Evolutionary conservation across 441 rosid species (phyloP), one percentile per base, ranked within the genome.

Genomic region (Theobroma grandiflorum): DNA sequence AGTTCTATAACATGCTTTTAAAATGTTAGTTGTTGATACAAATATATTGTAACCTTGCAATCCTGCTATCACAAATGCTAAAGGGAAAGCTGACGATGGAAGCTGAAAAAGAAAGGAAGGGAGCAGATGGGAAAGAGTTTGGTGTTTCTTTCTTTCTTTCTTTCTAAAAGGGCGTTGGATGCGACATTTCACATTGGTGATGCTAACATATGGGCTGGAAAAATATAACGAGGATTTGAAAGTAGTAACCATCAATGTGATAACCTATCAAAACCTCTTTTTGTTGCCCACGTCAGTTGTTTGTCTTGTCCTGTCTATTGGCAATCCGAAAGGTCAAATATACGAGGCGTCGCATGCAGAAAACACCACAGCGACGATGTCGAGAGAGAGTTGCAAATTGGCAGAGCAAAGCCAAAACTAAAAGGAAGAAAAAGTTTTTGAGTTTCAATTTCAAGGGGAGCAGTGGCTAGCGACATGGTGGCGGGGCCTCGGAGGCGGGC

Each of bases 261-360:
- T 49, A 72, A 52, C 18, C 75, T 50, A 72, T 52, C 75, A 35
- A 59, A 67, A 20, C 16, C 33, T 26, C 16, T 67, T 67, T 67
- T 52, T 65, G 79, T 50, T 20, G 79, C 80, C 70, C 76, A 64
- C 82, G 76, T 84, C 66, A 79, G 55, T 43, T 4, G 16, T 9
- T 26, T 70, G 47, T 65, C 45, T 76, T 59, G 86, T 62, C 84
- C 42, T 70, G 80, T 85, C 93, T 75, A 65, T 87, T 87, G 79
- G 79, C 80, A 38, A 73, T 81, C 71, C 78, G 77, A 89, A 88
- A 77, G 90, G 94, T 70, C 93, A 84, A 67, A 10, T 9, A 15
- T 8, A n/a, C 72, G 72, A 43, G 72, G 33, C 52, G 72, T 67
- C 52, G 52, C 52, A 31, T 67, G 35, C 72, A 16, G 1, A 9